Base-by-base conservation (phyloP, 148 eudicot species). In the Pharnaceum exiguum region DNA sequence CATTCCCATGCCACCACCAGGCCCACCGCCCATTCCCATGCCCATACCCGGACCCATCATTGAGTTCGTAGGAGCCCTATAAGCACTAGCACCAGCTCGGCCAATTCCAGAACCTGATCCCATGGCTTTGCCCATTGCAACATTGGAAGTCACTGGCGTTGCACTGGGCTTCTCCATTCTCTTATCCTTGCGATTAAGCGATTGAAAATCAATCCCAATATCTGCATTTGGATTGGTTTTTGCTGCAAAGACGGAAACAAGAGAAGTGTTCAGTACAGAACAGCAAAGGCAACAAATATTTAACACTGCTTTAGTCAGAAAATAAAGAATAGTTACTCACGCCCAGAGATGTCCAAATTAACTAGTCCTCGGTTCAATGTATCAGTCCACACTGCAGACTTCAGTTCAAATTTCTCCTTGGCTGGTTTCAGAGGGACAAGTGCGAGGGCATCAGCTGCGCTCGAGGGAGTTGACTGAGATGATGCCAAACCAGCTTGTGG, bases 41-140 rank as follows among this genome's bases (percentile, higher is more conserved):
- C 75, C 72, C 73, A 81, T 79, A 18, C 83, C 79, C 2, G 89
- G 23, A 63, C 72, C 80, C 66, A 73, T 55, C 86, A 82, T 76
- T 19, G 87, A 67, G 65, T 79, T 83, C 19, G 71, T 57, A 28
- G 70, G 44, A 59, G 90, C 71, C 78, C 93, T 77, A 40, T 79
- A 51, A 53, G 81, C 80, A 62, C 83, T 60, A 7, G 79, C 83
- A 66, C 88, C 82, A 42, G 94, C 84, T 62, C 96, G 94, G 10
- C 98, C 98, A 10, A 88, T 82, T 58, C 96, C 96, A 64, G 96
- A 61, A 57, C 98, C 98, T 25, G 95, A 85, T 57, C 98, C 98
- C 98, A 91, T 91, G 46, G 98, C 98, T 71, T 93, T 88, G 13
- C 98, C 98, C 98, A 93, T 93, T 39, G 70, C 64, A 55, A 88